These are phyloP conservation scores for Trichosporon sp. DNA, from an alignment of 1,284 basidiomycete genomes.

Conservation along the genomic window DNA sequence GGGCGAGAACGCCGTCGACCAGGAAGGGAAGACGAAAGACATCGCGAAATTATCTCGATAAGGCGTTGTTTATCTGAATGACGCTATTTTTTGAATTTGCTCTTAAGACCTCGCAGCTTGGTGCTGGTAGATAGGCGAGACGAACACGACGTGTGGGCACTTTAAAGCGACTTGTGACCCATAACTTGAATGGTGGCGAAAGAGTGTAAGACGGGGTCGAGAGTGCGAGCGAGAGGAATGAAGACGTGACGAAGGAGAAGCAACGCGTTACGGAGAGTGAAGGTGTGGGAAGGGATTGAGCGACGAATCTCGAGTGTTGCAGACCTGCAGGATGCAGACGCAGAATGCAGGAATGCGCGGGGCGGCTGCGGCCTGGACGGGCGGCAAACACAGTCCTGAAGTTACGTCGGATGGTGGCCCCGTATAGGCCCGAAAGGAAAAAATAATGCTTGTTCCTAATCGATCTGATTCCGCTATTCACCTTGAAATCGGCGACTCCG, in stretches of 20 bases:
- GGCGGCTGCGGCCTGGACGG: not conserved
- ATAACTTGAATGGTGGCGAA: not conserved
- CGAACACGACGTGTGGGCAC: not conserved
- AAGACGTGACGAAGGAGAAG: not conserved
- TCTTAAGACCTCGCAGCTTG: not conserved
- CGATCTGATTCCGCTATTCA: not conserved
- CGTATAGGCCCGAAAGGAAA: not conserved
- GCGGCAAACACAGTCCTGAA: constrained; percentile 3
- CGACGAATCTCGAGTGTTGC: not conserved
- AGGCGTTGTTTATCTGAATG: not conserved
- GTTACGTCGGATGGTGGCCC: not conserved
- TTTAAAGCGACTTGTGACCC: not conserved
- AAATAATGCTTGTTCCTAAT: not conserved
- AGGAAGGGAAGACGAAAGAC: constrained; percentile 91
- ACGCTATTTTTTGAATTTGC: not conserved
- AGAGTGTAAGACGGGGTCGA: not conserved
- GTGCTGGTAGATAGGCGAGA: not conserved
- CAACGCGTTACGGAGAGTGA: not conserved
- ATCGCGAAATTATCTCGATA: constrained; percentile 50
- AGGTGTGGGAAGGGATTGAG: not conserved
- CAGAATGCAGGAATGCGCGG: not conserved
- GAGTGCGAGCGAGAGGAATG: not conserved
- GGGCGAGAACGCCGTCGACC: constrained; percentile 87
- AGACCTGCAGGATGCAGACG: not conserved
- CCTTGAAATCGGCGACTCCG: not conserved